Percentiles rank a stretch among this genome's conserved stretches.
Conservation (phyloP, 2,329 filamentous ascomycete genomes). For the Emmonsiellopsis sp. region DNA sequence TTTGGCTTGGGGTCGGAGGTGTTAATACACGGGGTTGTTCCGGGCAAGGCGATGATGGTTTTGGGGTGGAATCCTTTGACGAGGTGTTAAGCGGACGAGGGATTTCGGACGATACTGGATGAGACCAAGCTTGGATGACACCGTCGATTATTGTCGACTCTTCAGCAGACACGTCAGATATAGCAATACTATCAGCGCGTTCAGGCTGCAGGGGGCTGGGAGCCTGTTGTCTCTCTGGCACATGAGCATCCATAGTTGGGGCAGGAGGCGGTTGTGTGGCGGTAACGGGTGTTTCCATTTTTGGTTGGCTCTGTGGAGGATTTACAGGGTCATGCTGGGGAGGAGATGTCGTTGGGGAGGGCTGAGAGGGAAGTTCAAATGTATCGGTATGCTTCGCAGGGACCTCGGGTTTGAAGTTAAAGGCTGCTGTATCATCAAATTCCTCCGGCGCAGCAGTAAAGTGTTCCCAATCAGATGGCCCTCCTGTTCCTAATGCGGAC, state of each 20-base stretch:
- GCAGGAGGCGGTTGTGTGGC: not conserved
- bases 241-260: not conserved
- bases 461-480: slow-evolving; percentile 42
- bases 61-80: slow-evolving; percentile 1
- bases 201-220: slow-evolving; percentile 9
- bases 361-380: slow-evolving; percentile 7
- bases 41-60: not conserved
- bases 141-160: slow-evolving; percentile 32
- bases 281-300: not conserved
- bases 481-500: slow-evolving; percentile 33
- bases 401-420: slow-evolving; percentile 6
- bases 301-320: not conserved
- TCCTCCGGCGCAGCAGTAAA: slow-evolving; percentile 27
- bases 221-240: not conserved
- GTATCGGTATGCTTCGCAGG: slow-evolving; percentile 6
- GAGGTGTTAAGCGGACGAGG: not conserved
- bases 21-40: slow-evolving; percentile 5
- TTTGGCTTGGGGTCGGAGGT: not conserved
- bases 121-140: slow-evolving; percentile 36
- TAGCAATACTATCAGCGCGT: slow-evolving; percentile 23
- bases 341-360: not conserved
- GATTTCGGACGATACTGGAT: slow-evolving; percentile 22
- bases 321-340: not conserved
- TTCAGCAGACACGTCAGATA: slow-evolving; percentile 18
- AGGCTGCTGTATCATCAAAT: slow-evolving; percentile 25